These are phyloP conservation scores for Colletotrichum sp. DNA, from an alignment of 2,329 filamentous ascomycete species.

Conservation along the genomic window DNA sequence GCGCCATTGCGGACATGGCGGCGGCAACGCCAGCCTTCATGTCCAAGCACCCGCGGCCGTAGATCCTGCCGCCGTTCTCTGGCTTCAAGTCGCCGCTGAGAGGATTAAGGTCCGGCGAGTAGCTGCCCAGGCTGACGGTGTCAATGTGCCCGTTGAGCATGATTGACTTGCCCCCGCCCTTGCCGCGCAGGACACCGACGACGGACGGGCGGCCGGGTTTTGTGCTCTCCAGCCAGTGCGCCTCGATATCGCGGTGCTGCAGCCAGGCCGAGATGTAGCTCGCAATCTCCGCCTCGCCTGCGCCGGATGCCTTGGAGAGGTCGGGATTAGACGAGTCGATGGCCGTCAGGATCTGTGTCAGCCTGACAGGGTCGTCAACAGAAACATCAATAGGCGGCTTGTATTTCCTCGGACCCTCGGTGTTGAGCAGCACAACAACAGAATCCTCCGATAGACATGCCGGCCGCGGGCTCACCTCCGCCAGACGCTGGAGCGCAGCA, in stretches of 20 bases:
- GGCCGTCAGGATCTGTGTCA: slow-evolving; percentile 50
- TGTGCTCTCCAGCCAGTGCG: slow-evolving; percentile 51
- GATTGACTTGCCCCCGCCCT: slow-evolving; percentile 49
- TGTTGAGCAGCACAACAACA: slow-evolving; percentile 69
- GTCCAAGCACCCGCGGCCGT: slow-evolving; percentile 52
- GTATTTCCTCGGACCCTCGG: slow-evolving; percentile 67
- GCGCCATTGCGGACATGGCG: slow-evolving; percentile 42
- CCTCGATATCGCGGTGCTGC: slow-evolving; percentile 54
- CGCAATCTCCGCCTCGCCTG: slow-evolving; percentile 51
- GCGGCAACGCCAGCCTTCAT: slow-evolving; percentile 60
- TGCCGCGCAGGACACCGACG: slow-evolving; percentile 51
- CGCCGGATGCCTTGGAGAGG: slow-evolving; percentile 43
- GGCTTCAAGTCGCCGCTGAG: slow-evolving; percentile 43
- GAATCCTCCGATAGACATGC: slow-evolving; percentile 48
- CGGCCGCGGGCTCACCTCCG: slow-evolving; percentile 30
- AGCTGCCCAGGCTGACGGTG: slow-evolving; percentile 53
- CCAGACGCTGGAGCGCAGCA: slow-evolving; percentile 60
- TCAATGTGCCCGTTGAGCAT: slow-evolving; percentile 61
- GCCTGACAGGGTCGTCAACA: slow-evolving; percentile 41
- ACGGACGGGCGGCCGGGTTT: slow-evolving; percentile 52
- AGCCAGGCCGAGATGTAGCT: slow-evolving; percentile 55
- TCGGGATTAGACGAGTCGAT: slow-evolving; percentile 56
- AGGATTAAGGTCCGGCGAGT: slow-evolving; percentile 43
- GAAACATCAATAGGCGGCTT: slow-evolving; percentile 44
- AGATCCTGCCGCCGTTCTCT: slow-evolving; percentile 39